Base-by-base conservation (phyloP, 1,284 basidiomycete genomes). In the Ganoderma boninense region DNA sequence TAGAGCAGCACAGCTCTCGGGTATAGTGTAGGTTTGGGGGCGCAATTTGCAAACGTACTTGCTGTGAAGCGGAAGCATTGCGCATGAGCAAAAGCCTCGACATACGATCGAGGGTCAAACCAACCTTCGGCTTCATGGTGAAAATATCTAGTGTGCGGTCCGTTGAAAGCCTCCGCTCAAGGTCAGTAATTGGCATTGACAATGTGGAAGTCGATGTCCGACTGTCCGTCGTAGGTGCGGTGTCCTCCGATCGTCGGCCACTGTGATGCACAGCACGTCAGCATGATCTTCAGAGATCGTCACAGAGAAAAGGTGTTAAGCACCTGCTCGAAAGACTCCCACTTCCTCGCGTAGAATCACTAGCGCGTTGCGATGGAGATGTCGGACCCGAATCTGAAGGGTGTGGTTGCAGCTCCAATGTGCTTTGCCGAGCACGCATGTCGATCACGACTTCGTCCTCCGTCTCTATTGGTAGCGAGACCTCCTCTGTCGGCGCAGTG, bases 101-200 rank as follows among this genome's bases (percentile, higher is more conserved):
- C 44, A 26, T 29, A 18, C 16, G 20, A 42, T 14, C 10, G 23
- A 29, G n/a, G n/a, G 16, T 16, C n/a, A 14, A 4, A 82, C 85
- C 69, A 75, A 95, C 97, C 89, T 97, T 97, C 4, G 95, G 93
- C 76, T 90, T 89, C 97, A 99, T 97, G 1, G 95, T 95, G 80
- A 99, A 99, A 61, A 99, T 92, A 81, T 99, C 97, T 43, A 98
- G 83, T 5, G 95, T 95, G 40, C 89, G 86, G 60, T 93, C 89
- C 0, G 95, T 92, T 66, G 92, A 89, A 57, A 99, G 87, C 40
- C 94, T 87, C 43, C 87, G 84, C 80, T 99, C 97, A 29, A 99
- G 87, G 76, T 96, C 93, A 29, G 87, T 81, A 46, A 95, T 82
- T 4, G 93, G 87, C 78, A 89, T 87, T 7, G 84, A 82, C 72